A percentile compares a stretch with the other conserved stretches of the same genome.
Conservation (phyloP, 768 basidiomycete species). For the Tricholoma flavovirens region DNA sequence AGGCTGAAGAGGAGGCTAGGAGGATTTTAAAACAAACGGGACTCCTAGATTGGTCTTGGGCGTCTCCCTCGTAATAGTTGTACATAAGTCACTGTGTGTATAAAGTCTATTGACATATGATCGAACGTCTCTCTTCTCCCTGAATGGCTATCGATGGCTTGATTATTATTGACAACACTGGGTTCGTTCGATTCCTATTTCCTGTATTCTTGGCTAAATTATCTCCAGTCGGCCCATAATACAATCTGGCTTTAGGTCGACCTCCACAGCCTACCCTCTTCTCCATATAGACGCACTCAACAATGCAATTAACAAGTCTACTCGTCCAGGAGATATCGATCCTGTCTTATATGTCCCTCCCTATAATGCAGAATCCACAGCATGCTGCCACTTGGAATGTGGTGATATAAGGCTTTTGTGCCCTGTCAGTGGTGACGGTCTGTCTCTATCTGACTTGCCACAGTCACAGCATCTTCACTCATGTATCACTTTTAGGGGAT, state of each 20-base stretch:
- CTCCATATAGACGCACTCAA: constrained; percentile 85
- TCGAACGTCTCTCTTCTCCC: background rate
- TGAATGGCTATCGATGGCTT: constrained; percentile 76
- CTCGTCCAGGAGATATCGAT: constrained; percentile 53
- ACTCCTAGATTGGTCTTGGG: constrained; percentile 68
- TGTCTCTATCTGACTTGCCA: constrained; percentile 21
- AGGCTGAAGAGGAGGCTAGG: constrained; percentile 39
- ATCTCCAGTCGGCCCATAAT: constrained; percentile 66
- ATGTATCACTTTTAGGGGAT: constrained; percentile 52
- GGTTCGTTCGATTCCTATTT: constrained; percentile 40
- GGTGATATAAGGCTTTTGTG: constrained; percentile 75
- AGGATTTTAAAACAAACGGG: constrained; percentile 44
- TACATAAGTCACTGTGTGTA: background rate
- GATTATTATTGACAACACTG: constrained; percentile 69
- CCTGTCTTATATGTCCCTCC: constrained; percentile 66
- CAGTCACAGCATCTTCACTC: background rate
- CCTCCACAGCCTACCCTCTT: constrained; percentile 70
- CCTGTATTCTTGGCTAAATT: constrained; percentile 16
- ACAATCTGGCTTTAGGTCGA: constrained; percentile 83
- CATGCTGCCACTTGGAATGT: constrained; percentile 76
- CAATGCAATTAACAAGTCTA: constrained; percentile 56
- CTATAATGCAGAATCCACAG: constrained; percentile 47
- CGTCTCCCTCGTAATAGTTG: constrained; percentile 40
- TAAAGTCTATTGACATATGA: background rate
- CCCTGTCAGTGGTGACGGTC: constrained; percentile 82